A percentile compares a stretch with the other conserved stretches of the same genome.
These are phyloP conservation scores for Porodaedalea pini DNA, from an alignment of 1,284 basidiomycete genomes.

Conservation along the genomic window DNA sequence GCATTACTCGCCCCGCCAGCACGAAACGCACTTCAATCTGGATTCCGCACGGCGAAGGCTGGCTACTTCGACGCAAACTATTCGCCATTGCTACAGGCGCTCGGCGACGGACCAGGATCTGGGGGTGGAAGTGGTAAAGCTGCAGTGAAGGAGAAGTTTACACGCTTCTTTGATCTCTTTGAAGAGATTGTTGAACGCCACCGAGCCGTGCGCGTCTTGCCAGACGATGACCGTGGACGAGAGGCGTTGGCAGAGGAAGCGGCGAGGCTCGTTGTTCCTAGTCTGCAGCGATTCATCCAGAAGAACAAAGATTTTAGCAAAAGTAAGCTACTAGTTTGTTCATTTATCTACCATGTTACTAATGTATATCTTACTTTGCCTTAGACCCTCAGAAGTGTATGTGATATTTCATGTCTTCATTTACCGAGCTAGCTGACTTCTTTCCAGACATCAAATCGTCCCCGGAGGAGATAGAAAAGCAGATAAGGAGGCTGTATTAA, in stretches of 20 bases:
- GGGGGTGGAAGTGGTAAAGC: conserved; percentile 43
- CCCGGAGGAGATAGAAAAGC: conserved; percentile 66
- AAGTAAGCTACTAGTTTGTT: conserved; percentile 47
- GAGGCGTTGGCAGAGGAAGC: conserved; percentile 64
- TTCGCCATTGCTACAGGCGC: conserved; percentile 65
- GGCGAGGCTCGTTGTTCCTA: conserved; percentile 69
- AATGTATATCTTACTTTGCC: background rate
- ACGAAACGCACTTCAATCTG: conserved; percentile 57
- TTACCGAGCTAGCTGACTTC: conserved; percentile 1
- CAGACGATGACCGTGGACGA: conserved; percentile 60
- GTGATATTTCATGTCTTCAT: conserved; percentile 28
- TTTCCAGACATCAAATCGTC: conserved; percentile 72
- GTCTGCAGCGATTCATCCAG: conserved; percentile 66
- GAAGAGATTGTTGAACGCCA: conserved; percentile 76
- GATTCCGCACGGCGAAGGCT: conserved; percentile 73
- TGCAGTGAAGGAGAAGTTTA: conserved; percentile 75
- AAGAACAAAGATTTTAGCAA: conserved; percentile 81
- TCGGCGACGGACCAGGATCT: conserved; percentile 67
- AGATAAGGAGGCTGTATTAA: conserved; percentile 44
- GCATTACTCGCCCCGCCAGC: conserved; percentile 58
- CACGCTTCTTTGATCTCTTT: conserved; percentile 69
- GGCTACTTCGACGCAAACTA: conserved; percentile 80
- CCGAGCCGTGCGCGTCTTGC: conserved; percentile 59
- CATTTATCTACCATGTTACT: background rate
- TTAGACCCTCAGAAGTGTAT: conserved; percentile 78